Base-by-base conservation (phyloP, 129 eudicot genomes). In the Pseudognaphalium luteoalbum region DNA sequence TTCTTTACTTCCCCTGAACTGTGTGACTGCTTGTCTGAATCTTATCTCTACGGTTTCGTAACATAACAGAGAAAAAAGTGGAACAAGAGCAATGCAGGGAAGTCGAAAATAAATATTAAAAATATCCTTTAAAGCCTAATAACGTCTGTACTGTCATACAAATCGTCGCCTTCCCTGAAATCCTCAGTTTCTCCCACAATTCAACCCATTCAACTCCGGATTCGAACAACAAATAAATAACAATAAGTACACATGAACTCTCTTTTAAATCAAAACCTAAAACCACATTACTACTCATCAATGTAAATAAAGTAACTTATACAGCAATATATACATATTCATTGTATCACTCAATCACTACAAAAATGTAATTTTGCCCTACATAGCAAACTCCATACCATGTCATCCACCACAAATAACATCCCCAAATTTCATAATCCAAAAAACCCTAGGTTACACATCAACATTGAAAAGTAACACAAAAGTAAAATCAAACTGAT, bases 381-480 rank as follows among this genome's bases (percentile, higher is more conserved):
- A 30, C 15, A 51, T 11, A 60, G 41, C 34, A 8, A 60, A 25
- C 56, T 75, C 44, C 8, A 63, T 20, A 17, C 54, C 14, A 47
- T 12, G 14, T 47, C n/a, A 10, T 61, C 14, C 6, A 22, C n/a
- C n/a, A 25, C 67, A 33, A 6, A 66, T 32, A 47, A 14, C 12
- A 47, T 47, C 54, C 1, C 54, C 5, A 47, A 73, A 66, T 73
- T 72, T 28, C 71, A 28, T 44, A 69, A 78, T 0, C n/a, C 47
- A 42, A 30, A 42, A 73, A 42, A 73, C 76, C 17, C 63, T 78
- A 78, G 77, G 30, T 62, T 78, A 33, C 12, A 78, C 62, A 47
- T 21, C 66, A 58, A 62, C 14, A 71, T 17, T 3, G 56, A 15
- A 66, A 65, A 37, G 19, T 17, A 50, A 37, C 57, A 20, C 25